Conservation (phyloP, 1,284 basidiomycete genomes). For the Fomitopsis pinicola region DNA sequence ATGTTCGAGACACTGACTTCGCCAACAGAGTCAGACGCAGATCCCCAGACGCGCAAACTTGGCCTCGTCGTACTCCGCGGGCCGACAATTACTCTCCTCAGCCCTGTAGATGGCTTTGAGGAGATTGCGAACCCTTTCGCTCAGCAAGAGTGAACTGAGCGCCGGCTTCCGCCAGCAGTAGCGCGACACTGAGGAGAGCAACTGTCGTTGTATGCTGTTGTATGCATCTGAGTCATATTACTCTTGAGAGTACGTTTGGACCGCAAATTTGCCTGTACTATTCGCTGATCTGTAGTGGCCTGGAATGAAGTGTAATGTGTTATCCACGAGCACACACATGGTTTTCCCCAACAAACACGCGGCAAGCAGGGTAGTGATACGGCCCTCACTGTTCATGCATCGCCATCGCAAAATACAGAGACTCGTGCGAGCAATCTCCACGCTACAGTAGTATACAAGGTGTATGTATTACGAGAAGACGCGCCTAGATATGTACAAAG, state of each 20-base stretch:
- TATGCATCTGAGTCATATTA: not conserved
- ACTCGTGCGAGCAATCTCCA: too few relatives aligned
- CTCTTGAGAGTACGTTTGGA: not conserved
- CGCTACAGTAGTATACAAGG: not conserved
- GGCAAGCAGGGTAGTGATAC: too few relatives aligned
- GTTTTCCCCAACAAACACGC: too few relatives aligned
- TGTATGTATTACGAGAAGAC: not conserved
- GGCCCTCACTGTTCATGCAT: too few relatives aligned
- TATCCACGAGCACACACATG: too few relatives aligned
- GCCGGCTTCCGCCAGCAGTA: too few relatives aligned
- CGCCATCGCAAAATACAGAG: too few relatives aligned
- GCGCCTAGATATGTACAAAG: not conserved
- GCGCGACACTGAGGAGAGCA: not conserved
- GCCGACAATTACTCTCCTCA: constrained; percentile 88
- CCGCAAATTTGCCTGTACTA: not conserved
- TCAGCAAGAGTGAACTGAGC: constrained; percentile 33
- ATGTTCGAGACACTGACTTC: not conserved
- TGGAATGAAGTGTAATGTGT: not conserved
- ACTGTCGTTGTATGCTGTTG: not conserved
- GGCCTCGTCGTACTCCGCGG: constrained; percentile 89
- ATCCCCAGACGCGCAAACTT: constrained; percentile 61
- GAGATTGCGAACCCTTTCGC: constrained; percentile 86
- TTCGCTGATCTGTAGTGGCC: not conserved
- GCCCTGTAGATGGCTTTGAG: constrained; percentile 90
- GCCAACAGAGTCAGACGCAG: constrained; percentile 46